Evolutionary conservation across 1,139 yeast genomes (phyloP), one percentile per base, ranked within the genome.

Genomic region (Blastobotrys raffinosifermentans): DNA sequence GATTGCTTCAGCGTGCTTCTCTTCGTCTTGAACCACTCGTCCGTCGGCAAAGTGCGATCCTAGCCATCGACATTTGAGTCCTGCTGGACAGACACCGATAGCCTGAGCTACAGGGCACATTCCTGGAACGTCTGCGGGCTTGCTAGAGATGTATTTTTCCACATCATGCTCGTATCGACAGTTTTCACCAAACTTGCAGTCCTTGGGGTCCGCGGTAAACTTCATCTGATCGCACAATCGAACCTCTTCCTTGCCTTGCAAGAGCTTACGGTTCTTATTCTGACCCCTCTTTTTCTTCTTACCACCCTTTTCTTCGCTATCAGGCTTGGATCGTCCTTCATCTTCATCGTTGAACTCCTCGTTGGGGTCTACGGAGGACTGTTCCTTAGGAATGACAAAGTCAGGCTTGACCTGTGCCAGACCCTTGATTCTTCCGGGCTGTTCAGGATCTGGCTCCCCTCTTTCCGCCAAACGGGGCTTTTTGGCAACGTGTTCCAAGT

Each of bases 11-110:
- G 66, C 72, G 40, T 63, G 61, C 44, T 64, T 59, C 2, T 52
- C 72, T 35, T 61, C 58, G 55, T 73, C 73, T 44, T 58, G 69
- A 11, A 69, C 42, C 35, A 82, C 58, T 39, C 60, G 63, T 34
- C 70, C 69, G 11, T 70, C 61, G 35, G 67, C 78, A 35, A 61
- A 64, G 62, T 91, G 97, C n/a, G 86, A 73, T 4, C 73, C 66
- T 43, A 91, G 69, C 87, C 96, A 93, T 53, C 96, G 75, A 64
- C 99, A 91, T 58, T 84, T 87, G 53, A 84, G 64, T 0, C 98
- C 98, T 45, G 83, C 73, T 2, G 96, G 95, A 67, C 99, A 91
- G 54, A 76, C 80, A 0, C 98, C 98, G 37, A 86, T 67, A 2
- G 84, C 82, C 31, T 68, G 69, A 55, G 63, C 87, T 2, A 86